phyloP scores from a whole-genome alignment of 805 yeast genomes.

The Pichia rugopelliculosa region DNA sequence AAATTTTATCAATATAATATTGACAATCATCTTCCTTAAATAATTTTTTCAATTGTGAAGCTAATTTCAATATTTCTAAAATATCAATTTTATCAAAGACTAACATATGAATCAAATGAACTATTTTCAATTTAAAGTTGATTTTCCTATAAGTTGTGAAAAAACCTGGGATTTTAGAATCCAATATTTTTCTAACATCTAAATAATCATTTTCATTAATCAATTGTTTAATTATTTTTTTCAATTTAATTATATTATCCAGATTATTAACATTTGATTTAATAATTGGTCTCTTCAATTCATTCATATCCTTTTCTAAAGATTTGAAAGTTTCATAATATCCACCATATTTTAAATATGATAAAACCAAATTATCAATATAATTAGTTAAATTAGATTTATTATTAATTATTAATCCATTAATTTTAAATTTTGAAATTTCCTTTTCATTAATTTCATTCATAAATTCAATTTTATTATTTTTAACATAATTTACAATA shows the following conservation, averaged over 20 bases:
- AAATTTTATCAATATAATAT: conserved; percentile 37
- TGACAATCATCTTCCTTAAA: conserved; percentile 29
- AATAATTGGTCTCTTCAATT: conserved; percentile 25
- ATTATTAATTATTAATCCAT: background rate
- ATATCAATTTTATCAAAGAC: conserved; percentile 13
- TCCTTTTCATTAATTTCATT: conserved; percentile 10
- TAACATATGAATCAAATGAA: conserved; percentile 37
- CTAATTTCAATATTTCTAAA: conserved; percentile 32
- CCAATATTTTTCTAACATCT: conserved; percentile 33
- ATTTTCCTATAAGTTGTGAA: conserved; percentile 28
- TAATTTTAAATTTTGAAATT: background rate
- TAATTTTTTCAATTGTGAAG: conserved; percentile 30
- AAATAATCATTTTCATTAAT: conserved; percentile 41
- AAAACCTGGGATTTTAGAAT: conserved; percentile 33
- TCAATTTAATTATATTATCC: conserved; percentile 30
- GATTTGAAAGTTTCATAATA: conserved; percentile 46
- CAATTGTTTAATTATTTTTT: conserved; percentile 35
- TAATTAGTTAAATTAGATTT: conserved; percentile 13
- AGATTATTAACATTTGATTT: conserved; percentile 19
- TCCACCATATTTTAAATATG: conserved; percentile 54
- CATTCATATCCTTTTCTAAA: conserved; percentile 38
- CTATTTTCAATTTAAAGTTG: conserved; percentile 36
- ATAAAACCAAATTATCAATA: conserved; percentile 22
- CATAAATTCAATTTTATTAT: conserved; percentile 27
- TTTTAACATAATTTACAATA: conserved; percentile 38